phyloP scores from a whole-genome alignment of 495 filamentous ascomycete species.

The Xylaria venustula region DNA sequence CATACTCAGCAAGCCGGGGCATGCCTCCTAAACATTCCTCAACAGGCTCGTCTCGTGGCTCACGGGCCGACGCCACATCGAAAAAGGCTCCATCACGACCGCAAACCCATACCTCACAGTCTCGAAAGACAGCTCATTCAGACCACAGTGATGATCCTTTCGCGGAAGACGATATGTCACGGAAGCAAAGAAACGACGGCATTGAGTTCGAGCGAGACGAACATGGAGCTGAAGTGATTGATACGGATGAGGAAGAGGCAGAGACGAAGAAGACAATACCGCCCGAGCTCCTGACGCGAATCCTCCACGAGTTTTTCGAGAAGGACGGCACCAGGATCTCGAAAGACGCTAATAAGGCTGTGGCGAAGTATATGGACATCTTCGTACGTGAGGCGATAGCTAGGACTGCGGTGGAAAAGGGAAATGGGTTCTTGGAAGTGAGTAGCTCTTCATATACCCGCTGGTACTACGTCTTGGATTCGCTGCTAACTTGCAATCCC shows the following conservation, averaged over 20 bases:
- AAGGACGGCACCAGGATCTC: conserved; percentile 70
- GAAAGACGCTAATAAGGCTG: conserved; percentile 72
- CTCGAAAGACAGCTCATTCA: conserved; percentile 5
- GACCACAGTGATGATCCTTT: conserved; percentile 23
- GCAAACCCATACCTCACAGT: not conserved
- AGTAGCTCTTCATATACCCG: too few relatives aligned
- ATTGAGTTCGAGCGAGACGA: conserved; percentile 28
- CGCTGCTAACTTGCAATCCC: conserved; percentile 10
- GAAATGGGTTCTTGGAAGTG: conserved; percentile 73
- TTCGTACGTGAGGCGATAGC: conserved; percentile 93
- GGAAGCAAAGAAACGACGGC: conserved; percentile 1
- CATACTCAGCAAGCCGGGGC: too few relatives aligned
- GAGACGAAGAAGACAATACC: conserved; percentile 57
- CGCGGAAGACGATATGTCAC: conserved; percentile 17
- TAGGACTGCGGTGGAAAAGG: conserved; percentile 68
- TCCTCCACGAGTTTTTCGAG: conserved; percentile 78
- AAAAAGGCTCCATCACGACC: conserved; percentile 13
- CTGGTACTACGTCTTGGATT: not conserved
- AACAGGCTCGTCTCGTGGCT: not conserved
- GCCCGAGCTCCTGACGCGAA: conserved; percentile 64
- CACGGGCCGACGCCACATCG: not conserved
- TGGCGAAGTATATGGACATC: conserved; percentile 85
- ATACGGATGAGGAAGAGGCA: conserved; percentile 28
- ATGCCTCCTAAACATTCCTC: conserved; percentile 14
- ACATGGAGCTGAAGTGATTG: conserved; percentile 11